Evolutionary conservation across 1,284 basidiomycete species (phyloP).

Genomic region (Irpex sp.): DNA sequence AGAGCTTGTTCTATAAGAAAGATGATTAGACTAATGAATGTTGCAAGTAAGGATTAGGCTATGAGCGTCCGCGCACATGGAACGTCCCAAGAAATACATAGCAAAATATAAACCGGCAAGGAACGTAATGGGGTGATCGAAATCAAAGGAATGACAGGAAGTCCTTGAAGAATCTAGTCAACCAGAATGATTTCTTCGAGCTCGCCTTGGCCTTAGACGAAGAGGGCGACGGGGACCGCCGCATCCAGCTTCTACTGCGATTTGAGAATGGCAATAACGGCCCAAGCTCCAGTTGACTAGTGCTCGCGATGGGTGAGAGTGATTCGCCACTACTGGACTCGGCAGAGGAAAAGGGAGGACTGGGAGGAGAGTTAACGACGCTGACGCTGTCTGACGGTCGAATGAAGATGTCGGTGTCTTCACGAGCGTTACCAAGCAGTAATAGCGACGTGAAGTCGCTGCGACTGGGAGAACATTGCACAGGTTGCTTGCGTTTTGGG

Average conservation of each 20-base stretch:
- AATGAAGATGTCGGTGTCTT: background rate
- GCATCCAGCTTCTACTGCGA: background rate
- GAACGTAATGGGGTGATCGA: background rate
- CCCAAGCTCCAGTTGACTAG: background rate
- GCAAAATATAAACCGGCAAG: background rate
- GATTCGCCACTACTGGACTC: background rate
- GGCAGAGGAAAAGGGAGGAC: background rate
- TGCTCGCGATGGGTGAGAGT: background rate
- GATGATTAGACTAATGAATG: background rate
- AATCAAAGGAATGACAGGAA: background rate
- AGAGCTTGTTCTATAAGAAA: background rate
- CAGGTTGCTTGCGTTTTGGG: too few relatives aligned
- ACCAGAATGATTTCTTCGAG: background rate
- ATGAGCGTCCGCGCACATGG: background rate
- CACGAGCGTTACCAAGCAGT: background rate
- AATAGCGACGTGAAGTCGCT: background rate
- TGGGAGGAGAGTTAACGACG: background rate
- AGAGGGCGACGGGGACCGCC: background rate
- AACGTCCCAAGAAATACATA: background rate
- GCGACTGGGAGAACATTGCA: background rate
- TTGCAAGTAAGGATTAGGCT: background rate
- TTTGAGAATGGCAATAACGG: background rate
- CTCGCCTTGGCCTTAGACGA: background rate
- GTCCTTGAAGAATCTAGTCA: background rate
- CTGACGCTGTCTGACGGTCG: background rate